Conservation (phyloP, 257 asterid genomes). For the Cynanchum wilfordii region DNA sequence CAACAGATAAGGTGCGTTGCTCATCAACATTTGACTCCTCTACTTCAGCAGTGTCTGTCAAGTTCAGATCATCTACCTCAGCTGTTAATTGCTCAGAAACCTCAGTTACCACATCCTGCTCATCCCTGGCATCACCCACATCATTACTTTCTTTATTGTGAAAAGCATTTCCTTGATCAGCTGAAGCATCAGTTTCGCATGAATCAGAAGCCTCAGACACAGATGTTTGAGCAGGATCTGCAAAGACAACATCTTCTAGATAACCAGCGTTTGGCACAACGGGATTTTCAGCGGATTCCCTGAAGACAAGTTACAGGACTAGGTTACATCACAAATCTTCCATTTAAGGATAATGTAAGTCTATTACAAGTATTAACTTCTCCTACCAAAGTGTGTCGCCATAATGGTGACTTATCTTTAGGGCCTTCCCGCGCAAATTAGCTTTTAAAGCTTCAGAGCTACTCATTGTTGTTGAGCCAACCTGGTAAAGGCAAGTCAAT, state of each 20-base stretch:
- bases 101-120: constrained; percentile 32
- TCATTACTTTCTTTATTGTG: constrained; percentile 32
- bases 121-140: constrained; percentile 30
- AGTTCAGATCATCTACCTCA: constrained; percentile 47
- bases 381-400: constrained; percentile 82
- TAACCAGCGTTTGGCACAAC: constrained; percentile 90
- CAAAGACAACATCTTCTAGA: constrained; percentile 70
- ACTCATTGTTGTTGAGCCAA: constrained; percentile 79
- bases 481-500: constrained; percentile 38
- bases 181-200: constrained; percentile 46
- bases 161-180: constrained; percentile 31
- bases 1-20: constrained; percentile 49
- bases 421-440: constrained; percentile 90
- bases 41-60: constrained; percentile 39
- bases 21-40: constrained; percentile 44
- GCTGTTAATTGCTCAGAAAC: constrained; percentile 42
- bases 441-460: constrained; percentile 77
- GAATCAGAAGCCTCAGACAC: constrained; percentile 45
- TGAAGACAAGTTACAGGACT: constrained; percentile 25
- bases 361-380: background rate
- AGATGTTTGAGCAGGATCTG: constrained; percentile 64
- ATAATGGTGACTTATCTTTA: constrained; percentile 69
- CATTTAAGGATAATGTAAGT: background rate
- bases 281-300: constrained; percentile 77
- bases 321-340: constrained; percentile 10